These are phyloP conservation scores for Ramaria sp. DNA, from an alignment of 768 basidiomycete genomes.

Conservation along the genomic window DNA sequence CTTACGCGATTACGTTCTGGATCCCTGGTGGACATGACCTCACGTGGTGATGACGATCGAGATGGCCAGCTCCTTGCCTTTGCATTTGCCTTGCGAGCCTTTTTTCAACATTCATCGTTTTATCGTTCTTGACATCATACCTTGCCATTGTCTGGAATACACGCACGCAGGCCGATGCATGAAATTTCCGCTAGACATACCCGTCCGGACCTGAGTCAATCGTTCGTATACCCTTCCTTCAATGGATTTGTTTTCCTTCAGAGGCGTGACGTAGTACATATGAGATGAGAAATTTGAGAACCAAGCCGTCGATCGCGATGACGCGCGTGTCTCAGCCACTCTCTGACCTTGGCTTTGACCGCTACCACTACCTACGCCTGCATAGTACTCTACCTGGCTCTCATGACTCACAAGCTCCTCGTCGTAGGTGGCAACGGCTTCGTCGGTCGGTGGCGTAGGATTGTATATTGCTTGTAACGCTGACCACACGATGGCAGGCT, in stretches of 20 bases:
- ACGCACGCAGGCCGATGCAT: background rate
- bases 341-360: too few species aligned
- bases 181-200: background rate
- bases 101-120: background rate
- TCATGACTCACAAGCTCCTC: slow-evolving; percentile 50
- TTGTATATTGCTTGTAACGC: background rate
- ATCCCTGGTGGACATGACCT: slow-evolving; percentile 4
- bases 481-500: slow-evolving; percentile 47
- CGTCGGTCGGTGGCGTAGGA: slow-evolving; percentile 48
- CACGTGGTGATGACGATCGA: background rate
- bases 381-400: background rate
- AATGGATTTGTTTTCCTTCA: background rate
- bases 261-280: too few species aligned
- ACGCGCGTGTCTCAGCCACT: background rate
- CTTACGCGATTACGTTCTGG: background rate
- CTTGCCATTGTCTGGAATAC: background rate
- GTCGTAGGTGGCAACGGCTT: slow-evolving; percentile 99
- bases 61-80: background rate
- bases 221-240: background rate
- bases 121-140: background rate
- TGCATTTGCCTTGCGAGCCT: background rate
- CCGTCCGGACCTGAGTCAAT: background rate
- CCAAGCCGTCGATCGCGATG: background rate
- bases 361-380: background rate
- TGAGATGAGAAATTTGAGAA: too few species aligned